Evolutionary conservation across 768 basidiomycete species (phyloP), one percentile per base, ranked within the genome.

Genomic region (Hygrocybe punicea): DNA sequence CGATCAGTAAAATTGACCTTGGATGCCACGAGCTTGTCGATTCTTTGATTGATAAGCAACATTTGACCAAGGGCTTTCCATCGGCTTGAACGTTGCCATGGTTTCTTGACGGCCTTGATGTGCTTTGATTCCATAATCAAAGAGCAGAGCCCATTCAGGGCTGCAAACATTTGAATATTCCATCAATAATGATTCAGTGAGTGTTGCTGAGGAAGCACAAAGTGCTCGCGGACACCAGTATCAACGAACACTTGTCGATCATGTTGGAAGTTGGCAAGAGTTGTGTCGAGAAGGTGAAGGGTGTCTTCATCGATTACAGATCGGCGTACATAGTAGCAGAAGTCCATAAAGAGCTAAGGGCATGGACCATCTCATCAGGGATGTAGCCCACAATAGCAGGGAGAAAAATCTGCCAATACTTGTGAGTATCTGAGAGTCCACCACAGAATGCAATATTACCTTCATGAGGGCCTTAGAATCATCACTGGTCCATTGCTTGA

Each of bases 91-190:
- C 62, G 57, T 2, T 55, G 42, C 62, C 64, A 68, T 4, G 64
- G 67, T 29, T 62, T 54, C 49, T 68, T 66, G 14, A 68, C 67
- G 13, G 67, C 65, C 4, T 63, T 63, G 40, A 65, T 68, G 40
- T 68, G 67, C 21, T 64, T 62, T 2, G 65, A 61, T 52, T 68
- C 65, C 8, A 59, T 64, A 24, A 66, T 66, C 2, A 65, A 65
- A 11, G 67, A 63, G 48, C 62, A 66, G 7, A 63, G 39, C 14
- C 66, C 63, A 24, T 66, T 58, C 2, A 62, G 66, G 6, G 65
- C 60, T 6, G 61, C 61, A 56, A 60, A 66, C 2, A 42, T 33
- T 33, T 59, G 53, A 23, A 66, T 66, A 17, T 52, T n/a, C 3
- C 33, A 17, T 6, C 23, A 16, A 17, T 68, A 67, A 51, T 68